A percentile compares a stretch with the other conserved stretches of the same genome.
phyloP scores from a whole-genome alignment of 2,329 filamentous ascomycete species.

The Colletotrichum caudatum region DNA sequence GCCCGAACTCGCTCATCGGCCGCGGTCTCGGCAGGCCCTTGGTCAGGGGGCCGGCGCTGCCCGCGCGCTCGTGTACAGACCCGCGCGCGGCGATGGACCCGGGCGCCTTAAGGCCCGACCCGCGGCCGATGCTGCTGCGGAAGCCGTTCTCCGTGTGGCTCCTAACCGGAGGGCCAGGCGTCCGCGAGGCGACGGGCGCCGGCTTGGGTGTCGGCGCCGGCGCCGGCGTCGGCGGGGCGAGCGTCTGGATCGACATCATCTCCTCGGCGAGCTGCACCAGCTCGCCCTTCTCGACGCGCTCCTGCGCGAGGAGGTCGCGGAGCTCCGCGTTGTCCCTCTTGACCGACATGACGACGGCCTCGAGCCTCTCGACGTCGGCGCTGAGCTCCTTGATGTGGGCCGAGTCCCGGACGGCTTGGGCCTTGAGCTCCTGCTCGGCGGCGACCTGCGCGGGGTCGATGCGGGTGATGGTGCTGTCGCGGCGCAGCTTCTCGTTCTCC shows the following conservation, averaged over 20 bases:
- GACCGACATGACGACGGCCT: conserved; percentile 77
- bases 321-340: conserved; percentile 77
- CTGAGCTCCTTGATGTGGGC: conserved; percentile 77
- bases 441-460: conserved; percentile 61
- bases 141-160: conserved; percentile 56
- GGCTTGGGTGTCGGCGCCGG: conserved; percentile 34
- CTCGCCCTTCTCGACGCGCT: conserved; percentile 86
- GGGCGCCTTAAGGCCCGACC: conserved; percentile 72
- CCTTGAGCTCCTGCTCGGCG: conserved; percentile 64
- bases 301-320: conserved; percentile 74
- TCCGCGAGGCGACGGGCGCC: conserved; percentile 42
- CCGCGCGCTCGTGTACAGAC: conserved; percentile 61
- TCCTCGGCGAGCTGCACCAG: conserved; percentile 85
- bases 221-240: conserved; percentile 49
- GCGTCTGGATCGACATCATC: conserved; percentile 78
- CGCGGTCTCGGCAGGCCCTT: conserved; percentile 58
- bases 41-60: conserved; percentile 52
- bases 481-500: conserved; percentile 81
- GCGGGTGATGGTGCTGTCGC: conserved; percentile 74
- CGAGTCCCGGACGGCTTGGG: conserved; percentile 72
- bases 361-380: conserved; percentile 80
- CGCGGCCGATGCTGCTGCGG: conserved; percentile 66
- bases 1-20: conserved; percentile 61
- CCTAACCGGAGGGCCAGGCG: conserved; percentile 42
- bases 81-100: conserved; percentile 62